Evolutionary conservation across 352 stramenopile genomes (phyloP), one percentile per base, ranked within the genome.

Genomic region (Saprolegnia diclina): DNA sequence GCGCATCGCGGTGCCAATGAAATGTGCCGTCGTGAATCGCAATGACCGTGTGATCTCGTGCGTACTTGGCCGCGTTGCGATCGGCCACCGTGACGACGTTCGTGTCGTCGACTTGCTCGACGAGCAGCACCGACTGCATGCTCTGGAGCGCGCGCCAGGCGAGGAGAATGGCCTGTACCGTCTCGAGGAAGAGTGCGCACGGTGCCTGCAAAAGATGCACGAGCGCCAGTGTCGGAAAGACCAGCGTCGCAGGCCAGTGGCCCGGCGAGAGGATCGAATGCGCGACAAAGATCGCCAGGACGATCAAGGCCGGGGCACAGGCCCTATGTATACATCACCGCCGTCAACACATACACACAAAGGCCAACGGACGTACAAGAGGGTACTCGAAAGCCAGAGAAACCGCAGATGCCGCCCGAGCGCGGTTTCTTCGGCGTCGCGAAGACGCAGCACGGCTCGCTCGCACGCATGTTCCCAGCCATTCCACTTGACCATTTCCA

Each of bases 401-500:
- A 11, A 59, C 9, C 52, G 52, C 3, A 59, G 52, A 3, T 21
- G 35, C 35, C 35, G 24, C 35, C 1, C 1, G 3, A 59, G 52
- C 19, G 52, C 24, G 35, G n/a, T 7, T 24, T 59, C 52, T 59
- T 59, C 52, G 24, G 19, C 24, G 35, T 14, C 52, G 24, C 52
- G 52, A 3, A 59, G 16, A 1, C 7, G 35, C 11, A 59, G 24
- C 11, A 69, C 26, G 29, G 40, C 40, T 44, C 29, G 32, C 22
- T 69, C 63, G 1, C 45, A n/a, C 19, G 29, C 26, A 13, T 14
- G 9, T 62, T 69, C 63, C 46, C 46, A 57, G 13, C 42, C 29
- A 37, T 63, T 44, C 21, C 53, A 38, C 53, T 69, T 69, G 63
- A 69, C 53, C 19, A 52, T 61, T 21, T 69, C 54, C 63, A 69